Evolutionary conservation across 768 basidiomycete genomes (phyloP).

Genomic region (Naganishia vishniacii): DNA sequence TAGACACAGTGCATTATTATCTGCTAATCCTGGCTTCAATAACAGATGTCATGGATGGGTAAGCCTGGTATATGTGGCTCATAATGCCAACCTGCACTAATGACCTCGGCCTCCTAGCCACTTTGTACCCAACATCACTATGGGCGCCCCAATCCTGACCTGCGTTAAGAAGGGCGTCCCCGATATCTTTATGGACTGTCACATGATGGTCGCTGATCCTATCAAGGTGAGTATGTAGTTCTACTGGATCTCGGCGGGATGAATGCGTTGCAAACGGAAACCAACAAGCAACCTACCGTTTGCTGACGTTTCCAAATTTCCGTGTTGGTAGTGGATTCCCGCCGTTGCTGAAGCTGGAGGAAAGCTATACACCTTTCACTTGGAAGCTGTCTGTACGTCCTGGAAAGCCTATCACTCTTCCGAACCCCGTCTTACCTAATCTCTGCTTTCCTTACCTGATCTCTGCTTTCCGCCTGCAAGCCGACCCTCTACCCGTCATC

Average conservation of each 20-base stretch:
- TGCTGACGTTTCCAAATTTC: slow-evolving; percentile 1
- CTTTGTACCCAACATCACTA: slow-evolving; percentile 97
- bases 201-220: slow-evolving; percentile 98
- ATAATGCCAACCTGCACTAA: neutral
- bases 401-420: too few relatives aligned
- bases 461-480: slow-evolving; percentile 46
- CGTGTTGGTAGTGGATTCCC: slow-evolving; percentile 71
- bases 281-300: neutral
- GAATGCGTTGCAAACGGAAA: neutral
- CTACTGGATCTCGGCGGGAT: neutral
- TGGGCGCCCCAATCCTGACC: slow-evolving; percentile 86
- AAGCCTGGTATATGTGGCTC: slow-evolving; percentile 31
- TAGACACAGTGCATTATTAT: slow-evolving; percentile 40
- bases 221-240: slow-evolving; percentile 59
- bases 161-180: slow-evolving; percentile 81
- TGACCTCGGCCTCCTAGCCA: slow-evolving; percentile 59
- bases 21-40: neutral
- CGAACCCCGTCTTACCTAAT: too few relatives aligned
- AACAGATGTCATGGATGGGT: slow-evolving; percentile 84
- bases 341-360: slow-evolving; percentile 95
- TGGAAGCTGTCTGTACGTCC: slow-evolving; percentile 79
- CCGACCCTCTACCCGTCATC: slow-evolving; percentile 70
- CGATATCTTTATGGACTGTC: slow-evolving; percentile 98
- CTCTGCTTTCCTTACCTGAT: neutral
- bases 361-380: slow-evolving; percentile 89